Percentiles rank a stretch among this genome's conserved stretches.
Evolutionary conservation across 225 moss, liverwort and hornwort genomes (phyloP).

Genomic region (Pseudisothecium myosuroides): DNA sequence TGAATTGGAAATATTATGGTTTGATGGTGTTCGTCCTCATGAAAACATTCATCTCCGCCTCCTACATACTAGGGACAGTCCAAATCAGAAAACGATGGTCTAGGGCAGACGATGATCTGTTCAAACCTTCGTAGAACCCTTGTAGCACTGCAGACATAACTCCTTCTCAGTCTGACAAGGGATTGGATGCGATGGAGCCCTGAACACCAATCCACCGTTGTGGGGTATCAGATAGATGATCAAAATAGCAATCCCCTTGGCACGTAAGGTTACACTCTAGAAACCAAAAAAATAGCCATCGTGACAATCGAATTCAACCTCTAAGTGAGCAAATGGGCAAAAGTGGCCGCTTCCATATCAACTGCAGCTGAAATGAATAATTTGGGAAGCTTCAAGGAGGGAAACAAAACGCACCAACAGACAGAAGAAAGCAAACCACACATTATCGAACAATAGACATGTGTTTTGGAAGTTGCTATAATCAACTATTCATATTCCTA

Average conservation of each 20-base stretch:
- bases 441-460: neutral
- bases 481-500: neutral
- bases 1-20: neutral
- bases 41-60: neutral
- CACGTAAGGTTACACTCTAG: neutral
- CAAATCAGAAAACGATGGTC: neutral
- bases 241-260: neutral
- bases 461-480: neutral
- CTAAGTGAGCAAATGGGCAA: neutral
- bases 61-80: neutral
- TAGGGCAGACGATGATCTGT: neutral
- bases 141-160: slow-evolving; percentile 45
- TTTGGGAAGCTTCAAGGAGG: neutral
- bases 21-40: neutral
- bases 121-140: slow-evolving; percentile 28
- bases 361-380: neutral
- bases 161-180: slow-evolving; percentile 51
- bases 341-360: neutral
- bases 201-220: slow-evolving; percentile 1
- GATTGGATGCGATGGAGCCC: slow-evolving; percentile 34
- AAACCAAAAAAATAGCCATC: neutral
- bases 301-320: neutral
- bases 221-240: neutral
- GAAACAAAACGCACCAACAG: neutral
- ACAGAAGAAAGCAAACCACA: neutral